Evolutionary conservation across 148 eudicot genomes (phyloP).

Genomic region (Cornus kousa): DNA sequence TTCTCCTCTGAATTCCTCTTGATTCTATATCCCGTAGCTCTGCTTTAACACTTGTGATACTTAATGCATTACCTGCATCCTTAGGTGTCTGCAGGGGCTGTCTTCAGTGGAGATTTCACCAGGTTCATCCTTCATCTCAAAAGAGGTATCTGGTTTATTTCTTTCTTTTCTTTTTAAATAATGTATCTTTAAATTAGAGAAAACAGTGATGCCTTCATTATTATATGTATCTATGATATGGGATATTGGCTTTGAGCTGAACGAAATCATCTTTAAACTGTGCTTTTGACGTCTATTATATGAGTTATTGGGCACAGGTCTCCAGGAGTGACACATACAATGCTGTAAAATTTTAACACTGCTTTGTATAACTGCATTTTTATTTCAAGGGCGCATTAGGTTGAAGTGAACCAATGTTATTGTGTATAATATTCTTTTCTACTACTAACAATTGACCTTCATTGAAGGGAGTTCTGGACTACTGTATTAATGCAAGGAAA

Average conservation of each 20-base stretch:
- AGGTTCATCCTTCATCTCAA: slow-evolving; percentile 37
- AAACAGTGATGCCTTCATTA: neutral
- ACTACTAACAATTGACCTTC: neutral
- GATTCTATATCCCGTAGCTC: neutral
- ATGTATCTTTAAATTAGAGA: too few relatives aligned
- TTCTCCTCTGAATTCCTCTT: neutral
- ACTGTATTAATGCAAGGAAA: too few relatives aligned
- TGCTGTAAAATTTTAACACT: too few relatives aligned
- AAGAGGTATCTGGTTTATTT: slow-evolving; percentile 45
- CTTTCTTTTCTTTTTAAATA: neutral
- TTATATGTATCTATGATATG: neutral
- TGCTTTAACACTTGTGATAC: neutral
- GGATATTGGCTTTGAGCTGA: neutral
- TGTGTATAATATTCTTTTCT: neutral
- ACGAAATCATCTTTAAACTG: too few relatives aligned
- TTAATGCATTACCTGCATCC: slow-evolving; percentile 2
- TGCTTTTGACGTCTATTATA: too few relatives aligned
- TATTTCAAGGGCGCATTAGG: too few relatives aligned
- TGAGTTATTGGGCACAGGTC: too few relatives aligned
- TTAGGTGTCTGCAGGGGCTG: slow-evolving; percentile 81
- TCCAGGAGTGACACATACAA: too few relatives aligned
- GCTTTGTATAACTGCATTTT: too few relatives aligned
- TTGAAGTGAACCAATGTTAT: neutral
- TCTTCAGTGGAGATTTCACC: slow-evolving; percentile 31
- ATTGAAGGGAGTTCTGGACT: too few relatives aligned